Percentiles rank a stretch among this genome's conserved stretches.
Conservation (phyloP, 2,329 filamentous ascomycete species). For the Colletotrichum sp. region DNA sequence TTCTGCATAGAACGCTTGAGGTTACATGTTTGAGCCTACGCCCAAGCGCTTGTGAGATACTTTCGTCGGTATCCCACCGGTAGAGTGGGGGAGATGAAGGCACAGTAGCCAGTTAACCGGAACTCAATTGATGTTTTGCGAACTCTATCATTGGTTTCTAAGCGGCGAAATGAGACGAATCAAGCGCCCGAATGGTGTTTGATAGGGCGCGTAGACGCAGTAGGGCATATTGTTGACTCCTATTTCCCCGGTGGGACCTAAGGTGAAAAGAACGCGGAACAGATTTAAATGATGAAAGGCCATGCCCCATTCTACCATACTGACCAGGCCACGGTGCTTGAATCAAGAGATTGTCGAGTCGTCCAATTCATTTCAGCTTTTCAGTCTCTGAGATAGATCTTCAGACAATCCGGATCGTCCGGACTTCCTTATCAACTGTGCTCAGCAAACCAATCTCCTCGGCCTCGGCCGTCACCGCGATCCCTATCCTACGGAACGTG, state of each 20-base stretch:
- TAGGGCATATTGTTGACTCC: neutral
- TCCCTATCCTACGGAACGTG: neutral
- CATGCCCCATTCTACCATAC: neutral
- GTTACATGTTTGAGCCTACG: neutral
- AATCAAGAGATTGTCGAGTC: neutral
- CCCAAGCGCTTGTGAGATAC: neutral
- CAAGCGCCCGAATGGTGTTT: neutral
- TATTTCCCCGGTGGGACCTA: neutral
- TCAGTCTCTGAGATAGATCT: neutral
- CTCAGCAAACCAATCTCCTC: neutral
- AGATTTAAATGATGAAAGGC: fast-evolving
- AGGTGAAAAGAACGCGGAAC: neutral
- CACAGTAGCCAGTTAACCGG: neutral
- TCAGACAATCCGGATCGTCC: neutral
- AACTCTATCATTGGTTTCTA: neutral
- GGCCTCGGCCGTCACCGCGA: neutral
- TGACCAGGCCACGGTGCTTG: neutral
- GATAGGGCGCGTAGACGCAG: neutral
- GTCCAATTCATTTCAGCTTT: neutral
- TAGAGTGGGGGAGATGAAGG: neutral
- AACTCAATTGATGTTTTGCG: neutral
- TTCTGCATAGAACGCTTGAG: neutral
- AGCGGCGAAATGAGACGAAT: neutral
- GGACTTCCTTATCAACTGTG: neutral
- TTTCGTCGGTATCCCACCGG: neutral